phyloP scores from a whole-genome alignment of 192 early-diverging fungal species.

The Ambispora gerdemannii region DNA sequence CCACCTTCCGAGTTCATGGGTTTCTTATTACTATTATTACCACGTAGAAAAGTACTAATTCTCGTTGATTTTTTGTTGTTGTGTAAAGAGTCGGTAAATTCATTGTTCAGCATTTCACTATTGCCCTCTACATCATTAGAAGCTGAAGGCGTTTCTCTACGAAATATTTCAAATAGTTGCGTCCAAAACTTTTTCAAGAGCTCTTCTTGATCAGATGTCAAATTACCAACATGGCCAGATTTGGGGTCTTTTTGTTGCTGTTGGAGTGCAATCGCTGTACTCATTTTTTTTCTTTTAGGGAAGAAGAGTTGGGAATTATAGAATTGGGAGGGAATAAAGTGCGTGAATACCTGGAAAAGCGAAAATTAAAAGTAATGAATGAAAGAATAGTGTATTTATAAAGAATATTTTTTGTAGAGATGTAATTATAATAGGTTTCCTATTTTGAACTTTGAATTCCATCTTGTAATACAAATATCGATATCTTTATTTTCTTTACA shows the following conservation, averaged over 20 bases:
- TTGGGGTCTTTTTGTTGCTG: constrained; percentile 28
- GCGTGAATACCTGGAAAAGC: too few relatives aligned
- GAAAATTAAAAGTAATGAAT: too few relatives aligned
- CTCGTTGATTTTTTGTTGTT: not conserved
- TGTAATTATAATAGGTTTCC: too few relatives aligned
- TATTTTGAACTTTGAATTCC: too few relatives aligned
- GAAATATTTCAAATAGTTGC: not conserved
- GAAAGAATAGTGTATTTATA: too few relatives aligned
- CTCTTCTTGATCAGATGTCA: constrained; percentile 38
- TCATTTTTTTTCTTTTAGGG: too few relatives aligned
- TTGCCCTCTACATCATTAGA: not conserved
- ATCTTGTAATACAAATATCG: too few relatives aligned
- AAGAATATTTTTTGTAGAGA: too few relatives aligned
- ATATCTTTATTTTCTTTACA: too few relatives aligned
- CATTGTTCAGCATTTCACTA: not conserved
- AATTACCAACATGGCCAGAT: constrained; percentile 37
- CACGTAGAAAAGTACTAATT: not conserved
- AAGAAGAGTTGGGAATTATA: too few relatives aligned
- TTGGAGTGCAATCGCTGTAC: constrained; percentile 10
- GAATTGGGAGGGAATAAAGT: too few relatives aligned
- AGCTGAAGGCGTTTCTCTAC: too few relatives aligned
- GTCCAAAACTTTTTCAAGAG: constrained; percentile 40
- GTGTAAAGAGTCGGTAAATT: not conserved
- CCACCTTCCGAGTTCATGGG: not conserved
- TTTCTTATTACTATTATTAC: not conserved